Percentiles rank a stretch among this genome's conserved stretches.
These are phyloP conservation scores for Fusarium nygamai DNA, from an alignment of 2,329 filamentous ascomycete genomes.

Conservation along the genomic window DNA sequence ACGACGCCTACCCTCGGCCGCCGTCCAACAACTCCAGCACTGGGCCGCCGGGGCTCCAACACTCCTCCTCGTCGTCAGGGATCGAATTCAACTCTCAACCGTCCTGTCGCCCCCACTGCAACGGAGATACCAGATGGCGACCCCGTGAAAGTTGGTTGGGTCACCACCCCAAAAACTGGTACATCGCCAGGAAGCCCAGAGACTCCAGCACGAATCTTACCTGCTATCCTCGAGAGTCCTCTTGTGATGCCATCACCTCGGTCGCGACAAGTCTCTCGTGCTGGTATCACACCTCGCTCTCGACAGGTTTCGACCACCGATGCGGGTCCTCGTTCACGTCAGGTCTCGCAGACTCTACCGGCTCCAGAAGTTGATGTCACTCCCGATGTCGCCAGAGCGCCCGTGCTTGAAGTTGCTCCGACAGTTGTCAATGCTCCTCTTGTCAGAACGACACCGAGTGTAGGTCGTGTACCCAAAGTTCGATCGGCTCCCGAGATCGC, in stretches of 20 bases:
- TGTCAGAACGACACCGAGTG: not conserved
- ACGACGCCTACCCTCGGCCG: conserved; percentile 25
- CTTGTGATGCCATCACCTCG: conserved; percentile 19
- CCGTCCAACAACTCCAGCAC: conserved; percentile 34
- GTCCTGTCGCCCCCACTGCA: conserved; percentile 19
- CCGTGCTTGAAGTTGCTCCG: not conserved
- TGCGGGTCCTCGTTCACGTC: conserved; percentile 17
- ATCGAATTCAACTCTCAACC: conserved; percentile 28
- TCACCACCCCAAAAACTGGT: not conserved
- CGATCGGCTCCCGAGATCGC: not conserved
- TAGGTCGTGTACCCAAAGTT: conserved; percentile 9
- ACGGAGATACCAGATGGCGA: not conserved
- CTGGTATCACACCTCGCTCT: conserved; percentile 2
- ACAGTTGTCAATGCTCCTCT: not conserved
- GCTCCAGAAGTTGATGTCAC: conserved; percentile 9
- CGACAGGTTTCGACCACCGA: conserved; percentile 17
- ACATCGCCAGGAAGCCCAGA: conserved; percentile 10
- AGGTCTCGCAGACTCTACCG: conserved; percentile 21
- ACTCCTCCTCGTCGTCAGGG: conserved; percentile 15
- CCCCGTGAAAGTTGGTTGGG: conserved; percentile 6
- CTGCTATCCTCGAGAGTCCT: conserved; percentile 33
- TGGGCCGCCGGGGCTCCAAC: conserved; percentile 26
- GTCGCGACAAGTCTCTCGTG: conserved; percentile 28
- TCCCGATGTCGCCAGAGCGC: not conserved
- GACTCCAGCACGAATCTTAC: conserved; percentile 7